Evolutionary conservation across 129 eudicot species (phyloP), one percentile per base, ranked within the genome.

Genomic region (Saussurea involucrata): DNA sequence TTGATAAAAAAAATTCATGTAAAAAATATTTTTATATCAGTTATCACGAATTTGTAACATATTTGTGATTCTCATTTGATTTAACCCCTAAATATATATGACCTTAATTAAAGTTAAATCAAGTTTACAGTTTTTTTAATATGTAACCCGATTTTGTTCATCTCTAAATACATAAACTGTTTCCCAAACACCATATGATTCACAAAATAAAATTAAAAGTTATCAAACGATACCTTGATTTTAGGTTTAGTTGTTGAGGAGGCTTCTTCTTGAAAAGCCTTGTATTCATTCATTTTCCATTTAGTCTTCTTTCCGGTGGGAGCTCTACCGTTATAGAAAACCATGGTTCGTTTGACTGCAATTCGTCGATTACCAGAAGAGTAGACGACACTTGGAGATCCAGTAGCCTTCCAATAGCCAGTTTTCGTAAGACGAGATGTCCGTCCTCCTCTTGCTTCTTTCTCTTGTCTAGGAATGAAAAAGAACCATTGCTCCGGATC

Each of bases 231-330:
- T 42, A 86, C 87, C 87, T 80, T 69, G 3, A 71, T 80, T 64
- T 31, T 72, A 63, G 76, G 65, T 79, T n/a, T 63, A 60, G 78
- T 34, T 18, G 72, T 75, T 17, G 87, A 81, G 12, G 88, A 78
- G 36, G 77, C 36, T 5, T 66, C 77, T n/a, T 34, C 75, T 29
- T 67, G 79, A 44, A 85, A 72, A 32, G 93, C 87, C 28, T 24
- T 86, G 72, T 90, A 90, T 76, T 90, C 93, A 60, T 84, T 90
- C 92, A 90, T 90, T 76, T 90, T 90, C 96, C 96, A 90, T 33
- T 72, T 28, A 13, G 96, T 90, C 27, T 90, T 90, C 6, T 61
- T 71, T 25, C 90, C 90, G 1, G 60, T 69, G 4, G 93, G 96
- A 82, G 89, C 92, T 75, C 93, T 66, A 55, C 96, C 96, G 9